These are phyloP conservation scores for Kurtzmaniella cleridarum DNA, from an alignment of 805 yeast species.

Conservation along the genomic window DNA sequence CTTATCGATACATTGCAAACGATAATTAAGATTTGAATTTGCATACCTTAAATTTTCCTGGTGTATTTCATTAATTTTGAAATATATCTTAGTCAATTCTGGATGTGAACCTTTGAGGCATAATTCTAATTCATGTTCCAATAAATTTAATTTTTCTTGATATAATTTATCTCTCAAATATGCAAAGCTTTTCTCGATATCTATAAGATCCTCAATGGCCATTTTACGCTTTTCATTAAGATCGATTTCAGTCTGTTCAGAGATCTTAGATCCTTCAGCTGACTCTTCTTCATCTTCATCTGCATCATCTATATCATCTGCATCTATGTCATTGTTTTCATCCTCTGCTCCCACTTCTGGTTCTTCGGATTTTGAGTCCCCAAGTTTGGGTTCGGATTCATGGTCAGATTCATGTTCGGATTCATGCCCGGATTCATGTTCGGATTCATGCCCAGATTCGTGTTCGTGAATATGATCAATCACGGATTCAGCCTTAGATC, in stretches of 20 bases:
- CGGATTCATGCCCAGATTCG: constrained; percentile 14
- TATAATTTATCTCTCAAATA: constrained; percentile 75
- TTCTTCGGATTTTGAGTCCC: constrained; percentile 8
- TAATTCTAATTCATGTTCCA: constrained; percentile 79
- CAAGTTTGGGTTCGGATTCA: constrained; percentile 12
- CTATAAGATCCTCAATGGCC: constrained; percentile 69
- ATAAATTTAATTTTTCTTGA: constrained; percentile 71
- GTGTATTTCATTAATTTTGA: constrained; percentile 66
- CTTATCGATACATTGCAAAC: constrained; percentile 67
- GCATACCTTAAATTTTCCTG: constrained; percentile 57
- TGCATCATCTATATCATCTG: constrained; percentile 8
- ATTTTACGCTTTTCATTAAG: constrained; percentile 44
- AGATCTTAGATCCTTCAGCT: constrained; percentile 5
- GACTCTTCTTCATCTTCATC: constrained; percentile 9
- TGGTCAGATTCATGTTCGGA: constrained; percentile 15
- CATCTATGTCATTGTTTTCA: constrained; percentile 10
- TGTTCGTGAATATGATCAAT: constrained; percentile 14
- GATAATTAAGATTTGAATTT: constrained; percentile 46
- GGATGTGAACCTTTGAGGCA: constrained; percentile 91
- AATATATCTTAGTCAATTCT: constrained; percentile 68
- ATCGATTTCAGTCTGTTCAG: constrained; percentile 11
- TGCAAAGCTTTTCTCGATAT: constrained; percentile 84
- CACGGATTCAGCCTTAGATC: too few species aligned
- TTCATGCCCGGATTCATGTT: constrained; percentile 11
- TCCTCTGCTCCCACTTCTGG: constrained; percentile 11